Evolutionary conservation across 805 yeast genomes (phyloP), one percentile per base, ranked within the genome.

Genomic region (Ogataea nonfermentans): DNA sequence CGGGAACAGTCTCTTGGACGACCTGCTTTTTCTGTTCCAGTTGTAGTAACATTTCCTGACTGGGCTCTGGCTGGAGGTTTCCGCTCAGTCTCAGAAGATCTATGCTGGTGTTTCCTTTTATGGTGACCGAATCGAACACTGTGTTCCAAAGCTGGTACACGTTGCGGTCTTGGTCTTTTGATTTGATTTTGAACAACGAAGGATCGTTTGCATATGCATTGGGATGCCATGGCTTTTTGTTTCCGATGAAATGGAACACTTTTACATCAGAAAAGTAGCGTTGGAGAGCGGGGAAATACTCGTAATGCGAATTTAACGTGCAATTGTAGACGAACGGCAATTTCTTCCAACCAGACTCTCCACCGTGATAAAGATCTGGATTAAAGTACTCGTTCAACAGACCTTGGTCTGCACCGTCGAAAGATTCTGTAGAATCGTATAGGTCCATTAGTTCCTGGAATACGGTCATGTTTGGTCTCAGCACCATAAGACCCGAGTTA

Each of bases 341-440:
- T 32, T 77, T 71, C 23, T 69, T 61, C 96, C 97, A 90, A 38
- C 49, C 43, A 8, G 41, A 39, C 9, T 16, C 16, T 2, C 40
- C 41, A 7, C 63, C 59, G 11, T 29, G 28, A 36, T 43, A 38
- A 9, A 55, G 50, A 41, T 38, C 43, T 34, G 52, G 49, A 32
- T 49, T 72, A 57, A 85, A 87, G 53, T 74, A 82, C 55, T 84
- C 85, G 61, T 89, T 89, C 47, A 89, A 67, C 25, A 89, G 68
- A 9, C 97, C 97, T 61, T 89, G 97, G 62, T 89, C 97, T 2
- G 95, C 91, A 29, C 95, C 95, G 62, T 89, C 97, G 51, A 87
- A 85, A 3, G 65, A 66, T 10, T 51, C 51, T 9, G 48, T 51
- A 4, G 54, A 47, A 1, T 38, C 23, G 32, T 65, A 57, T 23